Evolutionary conservation across 257 asterid genomes (phyloP).

Genomic region (Solanum bulbocastanum): DNA sequence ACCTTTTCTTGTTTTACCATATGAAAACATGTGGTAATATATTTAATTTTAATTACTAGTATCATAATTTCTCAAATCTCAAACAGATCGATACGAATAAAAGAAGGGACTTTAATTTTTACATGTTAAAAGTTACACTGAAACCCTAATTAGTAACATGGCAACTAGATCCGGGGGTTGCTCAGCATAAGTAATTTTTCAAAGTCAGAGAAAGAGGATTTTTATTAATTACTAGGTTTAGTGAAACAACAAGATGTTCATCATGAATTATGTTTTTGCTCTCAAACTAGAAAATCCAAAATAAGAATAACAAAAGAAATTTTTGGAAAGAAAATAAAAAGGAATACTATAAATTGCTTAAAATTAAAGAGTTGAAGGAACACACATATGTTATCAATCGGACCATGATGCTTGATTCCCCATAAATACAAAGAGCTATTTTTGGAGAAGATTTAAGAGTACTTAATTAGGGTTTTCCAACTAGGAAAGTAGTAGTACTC

Average conservation of each 20-base stretch:
- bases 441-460: background rate
- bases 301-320: background rate
- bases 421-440: background rate
- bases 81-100: background rate
- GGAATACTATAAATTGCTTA: background rate
- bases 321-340: background rate
- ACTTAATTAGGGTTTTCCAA: background rate
- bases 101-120: background rate
- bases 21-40: background rate
- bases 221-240: background rate
- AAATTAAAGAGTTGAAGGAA: background rate
- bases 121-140: background rate
- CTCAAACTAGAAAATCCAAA: background rate
- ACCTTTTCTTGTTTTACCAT: background rate
- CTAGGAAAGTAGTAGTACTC: background rate
- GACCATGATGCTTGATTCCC: constrained; percentile 15
- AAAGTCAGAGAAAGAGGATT: background rate
- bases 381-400: background rate
- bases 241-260: background rate
- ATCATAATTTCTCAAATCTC: background rate
- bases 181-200: background rate
- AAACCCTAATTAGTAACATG: background rate
- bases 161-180: background rate
- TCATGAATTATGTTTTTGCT: background rate
- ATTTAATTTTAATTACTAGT: background rate